Percentiles rank a stretch among this genome's conserved stretches.
These are phyloP conservation scores for Pichia cactophila DNA, from an alignment of 1,139 yeast species.

Conservation along the genomic window DNA sequence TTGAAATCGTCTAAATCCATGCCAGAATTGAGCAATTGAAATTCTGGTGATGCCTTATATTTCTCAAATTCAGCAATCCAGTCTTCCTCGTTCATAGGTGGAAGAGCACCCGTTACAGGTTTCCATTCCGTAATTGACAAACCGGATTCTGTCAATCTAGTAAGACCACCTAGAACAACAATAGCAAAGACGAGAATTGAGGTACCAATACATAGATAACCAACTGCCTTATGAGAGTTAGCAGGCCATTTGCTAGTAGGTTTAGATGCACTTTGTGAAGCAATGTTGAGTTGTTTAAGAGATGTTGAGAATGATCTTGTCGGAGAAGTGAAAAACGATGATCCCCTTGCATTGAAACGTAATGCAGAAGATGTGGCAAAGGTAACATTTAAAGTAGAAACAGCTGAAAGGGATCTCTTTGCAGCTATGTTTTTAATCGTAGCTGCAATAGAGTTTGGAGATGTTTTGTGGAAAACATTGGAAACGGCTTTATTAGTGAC, in stretches of 20 bases:
- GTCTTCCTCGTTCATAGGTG: conserved; percentile 70
- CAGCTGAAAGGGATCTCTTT: background rate
- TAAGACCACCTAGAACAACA: conserved; percentile 92
- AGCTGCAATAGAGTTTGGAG: background rate
- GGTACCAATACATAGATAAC: conserved; percentile 87
- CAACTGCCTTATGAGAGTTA: conserved; percentile 48
- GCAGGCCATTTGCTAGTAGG: conserved; percentile 25
- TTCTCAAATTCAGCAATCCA: conserved; percentile 83
- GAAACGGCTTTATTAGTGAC: background rate
- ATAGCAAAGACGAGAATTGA: conserved; percentile 90
- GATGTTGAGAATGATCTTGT: conserved; percentile 8
- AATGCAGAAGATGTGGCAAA: background rate
- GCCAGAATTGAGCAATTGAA: conserved; percentile 79
- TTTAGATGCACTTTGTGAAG: background rate
- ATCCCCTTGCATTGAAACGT: background rate
- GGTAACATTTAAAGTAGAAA: background rate
- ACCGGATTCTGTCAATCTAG: conserved; percentile 93
- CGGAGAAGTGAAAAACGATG: background rate
- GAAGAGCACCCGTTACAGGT: conserved; percentile 92
- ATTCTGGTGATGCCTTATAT: conserved; percentile 85
- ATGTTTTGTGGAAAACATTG: background rate
- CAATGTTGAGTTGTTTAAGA: background rate
- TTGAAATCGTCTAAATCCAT: conserved; percentile 90
- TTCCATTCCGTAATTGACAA: conserved; percentile 97
- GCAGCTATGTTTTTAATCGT: background rate